Conservation (phyloP, 2,329 filamentous ascomycete species). For the Cytospora mali region DNA sequence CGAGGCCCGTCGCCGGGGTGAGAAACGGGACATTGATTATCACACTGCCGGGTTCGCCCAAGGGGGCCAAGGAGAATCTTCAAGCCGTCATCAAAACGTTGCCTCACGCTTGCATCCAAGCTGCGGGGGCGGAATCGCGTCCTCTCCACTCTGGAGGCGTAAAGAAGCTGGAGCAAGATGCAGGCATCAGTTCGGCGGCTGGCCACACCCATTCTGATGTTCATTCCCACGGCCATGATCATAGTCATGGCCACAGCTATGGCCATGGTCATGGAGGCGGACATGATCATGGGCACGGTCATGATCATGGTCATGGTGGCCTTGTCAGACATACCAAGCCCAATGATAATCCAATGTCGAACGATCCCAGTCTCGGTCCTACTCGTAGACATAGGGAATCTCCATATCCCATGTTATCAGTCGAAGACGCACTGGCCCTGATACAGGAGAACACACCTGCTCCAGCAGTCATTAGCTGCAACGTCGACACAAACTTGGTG, state of each 20-base stretch:
- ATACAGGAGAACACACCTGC: slow-evolving; percentile 74
- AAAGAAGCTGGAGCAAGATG: slow-evolving; percentile 81
- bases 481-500: slow-evolving; percentile 68
- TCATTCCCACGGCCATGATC: slow-evolving; percentile 35
- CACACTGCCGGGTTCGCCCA: slow-evolving; percentile 91
- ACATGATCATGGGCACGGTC: slow-evolving; percentile 57
- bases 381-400: slow-evolving; percentile 78
- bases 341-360: slow-evolving; percentile 58
- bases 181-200: slow-evolving; percentile 57
- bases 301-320: slow-evolving; percentile 64
- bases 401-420: slow-evolving; percentile 88
- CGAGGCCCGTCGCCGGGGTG: slow-evolving; percentile 86
- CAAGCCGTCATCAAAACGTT: slow-evolving; percentile 86
- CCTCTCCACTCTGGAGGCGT: slow-evolving; percentile 78
- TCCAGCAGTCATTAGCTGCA: slow-evolving; percentile 57
- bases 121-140: slow-evolving; percentile 80
- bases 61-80: slow-evolving; percentile 92
- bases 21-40: slow-evolving; percentile 80
- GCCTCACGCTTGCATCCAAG: slow-evolving; percentile 92
- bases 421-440: slow-evolving; percentile 75
- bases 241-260: slow-evolving; percentile 51
- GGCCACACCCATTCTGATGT: slow-evolving; percentile 36
- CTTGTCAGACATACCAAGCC: slow-evolving; percentile 74
- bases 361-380: slow-evolving; percentile 63
- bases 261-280: slow-evolving; percentile 56